phyloP scores from a whole-genome alignment of 2,329 filamentous ascomycete species.

The Colletotrichum sp. region DNA sequence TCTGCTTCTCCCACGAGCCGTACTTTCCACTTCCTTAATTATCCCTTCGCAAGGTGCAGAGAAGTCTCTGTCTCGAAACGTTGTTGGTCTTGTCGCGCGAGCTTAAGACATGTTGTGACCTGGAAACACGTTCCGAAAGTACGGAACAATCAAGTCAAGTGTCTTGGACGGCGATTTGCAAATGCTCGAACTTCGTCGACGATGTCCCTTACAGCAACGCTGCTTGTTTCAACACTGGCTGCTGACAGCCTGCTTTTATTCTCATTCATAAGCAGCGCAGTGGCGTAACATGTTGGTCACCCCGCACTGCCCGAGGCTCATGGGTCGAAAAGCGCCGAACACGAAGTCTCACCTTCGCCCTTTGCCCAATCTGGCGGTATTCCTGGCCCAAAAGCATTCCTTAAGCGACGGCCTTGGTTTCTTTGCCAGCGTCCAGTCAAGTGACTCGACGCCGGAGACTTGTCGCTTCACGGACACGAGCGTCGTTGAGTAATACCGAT shows the following conservation, averaged over 20 bases:
- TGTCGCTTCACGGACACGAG: not conserved
- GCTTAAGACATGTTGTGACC: not conserved
- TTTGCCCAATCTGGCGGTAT: not conserved
- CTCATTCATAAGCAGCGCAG: not conserved
- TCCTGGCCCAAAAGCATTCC: not conserved
- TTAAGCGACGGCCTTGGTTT: not conserved
- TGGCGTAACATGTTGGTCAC: not conserved
- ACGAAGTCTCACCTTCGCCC: not conserved
- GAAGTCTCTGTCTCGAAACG: not conserved
- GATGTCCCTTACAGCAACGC: not conserved
- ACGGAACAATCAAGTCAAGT: not conserved
- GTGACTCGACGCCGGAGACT: not conserved
- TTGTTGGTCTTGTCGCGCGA: not conserved
- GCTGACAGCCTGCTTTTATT: not conserved
- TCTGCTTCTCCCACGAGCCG: not conserved
- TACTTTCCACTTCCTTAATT: not conserved
- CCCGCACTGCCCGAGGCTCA: not conserved
- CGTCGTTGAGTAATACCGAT: not conserved
- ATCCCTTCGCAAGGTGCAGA: not conserved
- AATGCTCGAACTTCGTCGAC: not conserved
- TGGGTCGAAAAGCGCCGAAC: not conserved
- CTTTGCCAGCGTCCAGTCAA: not conserved
- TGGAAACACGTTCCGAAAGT: not conserved
- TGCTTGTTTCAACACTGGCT: not conserved
- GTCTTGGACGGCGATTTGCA: not conserved